Conservation (phyloP, 192 early-diverging fungal species). For the Gorgonomyces haynaldii region DNA sequence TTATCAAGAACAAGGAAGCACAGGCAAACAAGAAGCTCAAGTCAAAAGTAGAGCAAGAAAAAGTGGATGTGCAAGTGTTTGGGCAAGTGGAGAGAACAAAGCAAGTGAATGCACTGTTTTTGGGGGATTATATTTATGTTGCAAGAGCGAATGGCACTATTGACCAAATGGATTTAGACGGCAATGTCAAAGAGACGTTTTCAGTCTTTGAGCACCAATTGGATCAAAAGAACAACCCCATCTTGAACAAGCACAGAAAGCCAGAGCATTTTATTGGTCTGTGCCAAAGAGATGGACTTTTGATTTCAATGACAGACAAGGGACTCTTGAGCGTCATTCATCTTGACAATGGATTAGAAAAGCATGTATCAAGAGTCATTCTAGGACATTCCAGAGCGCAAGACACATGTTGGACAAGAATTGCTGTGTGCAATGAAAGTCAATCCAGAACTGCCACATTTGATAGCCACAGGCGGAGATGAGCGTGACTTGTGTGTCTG, state of each 20-base stretch:
- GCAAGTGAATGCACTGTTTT: conserved; percentile 22
- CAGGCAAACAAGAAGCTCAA: conserved; percentile 1
- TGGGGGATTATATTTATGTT: conserved; percentile 7
- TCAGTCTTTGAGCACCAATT: conserved; percentile 14
- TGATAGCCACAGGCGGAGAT: conserved; percentile 77
- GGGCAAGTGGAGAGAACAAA: conserved; percentile 24
- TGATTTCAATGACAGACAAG: conserved; percentile 6
- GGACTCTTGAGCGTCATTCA: conserved; percentile 14
- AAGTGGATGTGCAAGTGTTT: background rate
- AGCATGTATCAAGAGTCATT: conserved; percentile 11
- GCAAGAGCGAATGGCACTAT: background rate
- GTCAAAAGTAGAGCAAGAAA: background rate
- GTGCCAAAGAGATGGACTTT: conserved; percentile 17
- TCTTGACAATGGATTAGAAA: conserved; percentile 1
- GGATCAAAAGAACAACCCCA: conserved; percentile 10
- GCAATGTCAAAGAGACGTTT: conserved; percentile 20
- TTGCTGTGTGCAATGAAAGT: conserved; percentile 59
- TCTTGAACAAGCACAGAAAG: conserved; percentile 25
- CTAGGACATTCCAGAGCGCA: conserved; percentile 9
- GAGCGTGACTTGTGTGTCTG: conserved; percentile 76
- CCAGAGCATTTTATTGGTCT: conserved; percentile 35
- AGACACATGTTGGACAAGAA: conserved; percentile 25
- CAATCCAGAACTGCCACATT: conserved; percentile 44
- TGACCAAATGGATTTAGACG: conserved; percentile 5
- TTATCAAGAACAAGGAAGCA: background rate